Percentiles rank a stretch among this genome's conserved stretches.
Conservation (phyloP, 352 stramenopile species). For the Phytophthora sp. region DNA sequence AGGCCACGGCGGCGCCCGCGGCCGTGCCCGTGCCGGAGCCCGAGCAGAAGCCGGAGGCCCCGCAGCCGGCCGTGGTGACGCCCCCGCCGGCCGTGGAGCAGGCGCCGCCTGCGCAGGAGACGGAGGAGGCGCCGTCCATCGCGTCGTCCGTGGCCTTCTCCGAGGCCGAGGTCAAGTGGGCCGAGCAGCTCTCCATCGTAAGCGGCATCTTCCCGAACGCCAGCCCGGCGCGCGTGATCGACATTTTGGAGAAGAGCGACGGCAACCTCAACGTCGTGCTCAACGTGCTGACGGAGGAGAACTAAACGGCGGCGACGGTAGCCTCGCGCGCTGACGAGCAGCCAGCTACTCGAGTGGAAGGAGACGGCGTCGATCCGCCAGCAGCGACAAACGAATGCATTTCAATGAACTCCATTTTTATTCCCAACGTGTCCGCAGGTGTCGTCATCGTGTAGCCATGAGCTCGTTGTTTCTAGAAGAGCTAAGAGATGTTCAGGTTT, state of each 20-base stretch:
- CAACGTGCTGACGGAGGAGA: constrained; percentile 77
- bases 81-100: constrained; percentile 8
- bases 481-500: no score
- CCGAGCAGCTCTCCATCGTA: constrained; percentile 67
- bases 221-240: constrained; percentile 47
- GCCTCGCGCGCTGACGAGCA: not conserved
- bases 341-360: constrained; percentile 10
- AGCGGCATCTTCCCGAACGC: constrained; percentile 72
- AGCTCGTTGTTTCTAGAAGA: no score
- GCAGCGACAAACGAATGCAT: not conserved
- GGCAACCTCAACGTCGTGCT: constrained; percentile 79
- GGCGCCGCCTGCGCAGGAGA: constrained; percentile 27
- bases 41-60: constrained; percentile 15
- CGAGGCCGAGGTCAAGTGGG: constrained; percentile 74
- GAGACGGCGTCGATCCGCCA: no score
- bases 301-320: constrained; percentile 13
- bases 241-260: constrained; percentile 63
- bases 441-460: no score
- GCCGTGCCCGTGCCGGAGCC: constrained; percentile 18
- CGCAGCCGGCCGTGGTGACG: not conserved
- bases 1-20: constrained; percentile 11
- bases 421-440: not conserved
- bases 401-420: constrained; percentile 26
- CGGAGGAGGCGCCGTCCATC: constrained; percentile 24
- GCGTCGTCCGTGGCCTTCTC: constrained; percentile 52